Base-by-base conservation (phyloP, 169 alveolate genomes). In the Eimeria sp. region DNA sequence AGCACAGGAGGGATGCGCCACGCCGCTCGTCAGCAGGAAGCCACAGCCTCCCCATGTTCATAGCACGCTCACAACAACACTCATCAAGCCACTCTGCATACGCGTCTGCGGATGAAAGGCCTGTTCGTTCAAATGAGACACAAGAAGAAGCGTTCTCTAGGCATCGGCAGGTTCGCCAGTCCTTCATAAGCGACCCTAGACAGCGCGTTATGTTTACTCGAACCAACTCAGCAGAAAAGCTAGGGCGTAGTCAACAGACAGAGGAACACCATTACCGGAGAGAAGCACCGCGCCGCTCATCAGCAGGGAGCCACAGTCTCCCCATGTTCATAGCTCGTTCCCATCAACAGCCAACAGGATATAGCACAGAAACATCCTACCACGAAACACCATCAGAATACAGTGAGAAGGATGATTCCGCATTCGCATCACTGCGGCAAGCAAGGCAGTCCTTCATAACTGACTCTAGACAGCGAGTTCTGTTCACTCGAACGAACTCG, bases 231-330 rank as follows among this genome's bases (percentile, higher is more conserved):
- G n/a, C 85, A n/a, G 85, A 76, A 43, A 76, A 76, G 13, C 30
- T 33, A 27, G 33, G 33, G 40, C 85, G 33, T 60, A 30, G 20
- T 10, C 85, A 76, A 0, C 58, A 43, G n/a, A 9, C 85, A 40
- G 40, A 40, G 2, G 85, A 30, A 13, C 40, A 76, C 58, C 13
- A 16, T 0, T 9, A 76, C 2, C 85, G 62, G 27, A 9, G 85
- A 33, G 58, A 23, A 18, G 52, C 18, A 13, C 85, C 85, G 1
- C 27, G 85, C 8, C 85, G 85, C 85, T 76, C 85, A 37, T 76
- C 85, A 76, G 85, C 85, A 76, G 85, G 85, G 33, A 76, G n/a
- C 60, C 85, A 76, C 85, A 76, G 85, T 18, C 85, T 76, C 11
- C 85, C 85, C 85, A 33, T 76, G 85, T 43, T 76, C 85, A 30